Base-by-base conservation (phyloP, 2,329 filamentous ascomycete genomes). In the Raffaelea arxii region DNA sequence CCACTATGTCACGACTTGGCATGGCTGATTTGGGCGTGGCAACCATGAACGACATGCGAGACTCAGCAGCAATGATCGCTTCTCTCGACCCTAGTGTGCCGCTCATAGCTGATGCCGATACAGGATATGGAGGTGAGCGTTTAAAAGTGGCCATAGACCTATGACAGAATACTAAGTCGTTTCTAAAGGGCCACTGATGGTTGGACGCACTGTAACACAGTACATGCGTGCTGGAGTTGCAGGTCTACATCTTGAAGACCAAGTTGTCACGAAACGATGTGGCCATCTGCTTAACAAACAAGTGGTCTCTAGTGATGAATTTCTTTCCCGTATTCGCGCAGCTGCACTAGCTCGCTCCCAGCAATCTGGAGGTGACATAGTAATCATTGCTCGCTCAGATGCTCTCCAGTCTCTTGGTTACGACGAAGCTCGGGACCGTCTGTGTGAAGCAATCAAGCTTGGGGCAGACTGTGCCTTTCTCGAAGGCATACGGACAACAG, bases 301-400 rank as follows among this genome's bases (percentile, higher is more conserved):
- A 41, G 53, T 63, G 16, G 62, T 64, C 11, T 53, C 61, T 32
- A 51, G 46, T 23, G 50, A 57, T 1, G 57, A 57, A 30, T 65
- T 55, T 49, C 47, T 54, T 10, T 48, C 54, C 7, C 56, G 62
- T 1, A 61, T 64, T 49, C 54, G 56, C 9, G 61, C 61, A 3
- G 62, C 62, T 1, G 53, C 52, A 4, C 52, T 55, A 3, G 60
- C 65, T 7, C 60, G 64, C 16, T 58, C 65, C 32, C 59, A 65
- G 37, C 21, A 11, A 9, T 57, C 65, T 39, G 62, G 60, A 6
- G 61, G 65, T 11, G 75, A 78, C 48, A 76, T 79, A 44, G 66
- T 80, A n/a, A 69, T 80, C 45, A 78, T 80, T 47, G 75, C 75
- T 10, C 66, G 76, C 23, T 79, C 75, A 2, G 77, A 79, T 53